These are phyloP conservation scores for Epichloe gansuensis DNA, from an alignment of 2,329 filamentous ascomycete species.

Conservation along the genomic window DNA sequence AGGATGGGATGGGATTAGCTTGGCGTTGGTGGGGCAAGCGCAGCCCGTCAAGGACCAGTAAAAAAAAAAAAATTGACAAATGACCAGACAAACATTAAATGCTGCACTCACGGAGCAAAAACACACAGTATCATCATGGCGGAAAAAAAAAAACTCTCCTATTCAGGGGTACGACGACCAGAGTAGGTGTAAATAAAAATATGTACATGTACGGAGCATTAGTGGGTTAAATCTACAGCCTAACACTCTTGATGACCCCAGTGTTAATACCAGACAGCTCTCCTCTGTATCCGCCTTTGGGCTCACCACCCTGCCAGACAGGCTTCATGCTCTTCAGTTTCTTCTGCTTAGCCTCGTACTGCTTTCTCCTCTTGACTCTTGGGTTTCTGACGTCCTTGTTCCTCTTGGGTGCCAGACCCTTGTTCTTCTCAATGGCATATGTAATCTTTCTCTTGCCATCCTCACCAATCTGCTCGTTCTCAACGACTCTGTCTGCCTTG, in stretches of 20 bases:
- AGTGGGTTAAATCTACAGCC: conserved; percentile 45
- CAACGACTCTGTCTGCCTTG: conserved; percentile 50
- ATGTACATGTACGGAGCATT: neutral
- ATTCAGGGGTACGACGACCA: too few species aligned
- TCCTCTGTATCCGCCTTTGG: conserved; percentile 76
- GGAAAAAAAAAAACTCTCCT: too few species aligned
- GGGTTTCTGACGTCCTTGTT: conserved; percentile 95
- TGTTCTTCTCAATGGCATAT: conserved; percentile 95
- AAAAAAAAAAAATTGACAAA: neutral
- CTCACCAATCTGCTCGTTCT: conserved; percentile 57
- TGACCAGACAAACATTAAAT: neutral
- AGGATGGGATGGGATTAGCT: neutral
- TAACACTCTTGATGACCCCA: conserved; percentile 83
- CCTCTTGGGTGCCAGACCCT: conserved; percentile 76
- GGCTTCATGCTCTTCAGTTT: conserved; percentile 81
- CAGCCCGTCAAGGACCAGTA: neutral
- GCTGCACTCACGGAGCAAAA: too few species aligned
- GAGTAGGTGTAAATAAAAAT: too few species aligned
- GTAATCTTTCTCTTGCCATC: conserved; percentile 89
- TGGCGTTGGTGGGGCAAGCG: neutral
- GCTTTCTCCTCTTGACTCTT: conserved; percentile 94
- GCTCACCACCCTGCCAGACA: conserved; percentile 75
- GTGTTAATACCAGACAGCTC: conserved; percentile 94
- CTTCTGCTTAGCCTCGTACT: conserved; percentile 95
- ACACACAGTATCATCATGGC: neutral